Percentiles rank a stretch among this genome's conserved stretches.
phyloP scores from a whole-genome alignment of 2,329 filamentous ascomycete species.

The Leptographium flavum region DNA sequence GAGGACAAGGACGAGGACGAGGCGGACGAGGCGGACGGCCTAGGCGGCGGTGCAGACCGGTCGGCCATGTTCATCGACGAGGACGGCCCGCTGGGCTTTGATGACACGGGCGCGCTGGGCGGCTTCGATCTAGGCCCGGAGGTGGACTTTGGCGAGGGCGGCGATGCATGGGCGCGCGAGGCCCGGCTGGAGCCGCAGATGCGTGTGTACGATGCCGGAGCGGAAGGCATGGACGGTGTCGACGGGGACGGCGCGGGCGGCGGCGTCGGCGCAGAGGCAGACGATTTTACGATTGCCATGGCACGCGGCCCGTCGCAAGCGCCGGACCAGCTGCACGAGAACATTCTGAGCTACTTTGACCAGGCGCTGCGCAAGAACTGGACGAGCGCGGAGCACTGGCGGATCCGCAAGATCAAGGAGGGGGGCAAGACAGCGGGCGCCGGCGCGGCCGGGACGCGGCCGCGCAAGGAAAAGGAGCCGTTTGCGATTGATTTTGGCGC shows the following conservation, averaged over 20 bases:
- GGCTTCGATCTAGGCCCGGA: constrained; percentile 58
- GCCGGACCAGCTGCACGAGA: constrained; percentile 64
- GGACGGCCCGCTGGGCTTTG: constrained; percentile 70
- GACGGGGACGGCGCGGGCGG: constrained; percentile 43
- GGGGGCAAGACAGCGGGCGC: constrained; percentile 15
- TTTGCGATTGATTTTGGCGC: constrained; percentile 87
- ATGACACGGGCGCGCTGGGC: constrained; percentile 62
- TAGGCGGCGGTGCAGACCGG: constrained; percentile 43
- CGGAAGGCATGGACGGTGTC: constrained; percentile 30
- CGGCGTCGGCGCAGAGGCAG: constrained; percentile 40
- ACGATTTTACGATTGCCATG: constrained; percentile 69
- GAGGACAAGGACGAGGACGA: constrained; percentile 74
- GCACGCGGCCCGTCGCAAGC: constrained; percentile 48
- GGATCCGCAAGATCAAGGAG: constrained; percentile 84
- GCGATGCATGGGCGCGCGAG: constrained; percentile 88
- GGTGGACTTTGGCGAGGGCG: constrained; percentile 84
- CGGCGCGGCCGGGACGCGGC: constrained; percentile 28
- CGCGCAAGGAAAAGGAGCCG: constrained; percentile 87
- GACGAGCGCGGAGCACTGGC: constrained; percentile 97
- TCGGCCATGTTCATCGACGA: constrained; percentile 78
- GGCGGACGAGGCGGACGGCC: constrained; percentile 38
- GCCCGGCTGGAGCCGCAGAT: constrained; percentile 77
- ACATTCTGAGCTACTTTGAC: constrained; percentile 96
- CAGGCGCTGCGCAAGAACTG: constrained; percentile 94
- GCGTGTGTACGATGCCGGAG: constrained; percentile 55